Evolutionary conservation across 352 stramenopile genomes (phyloP).

Genomic region (Sclerospora graminicola): DNA sequence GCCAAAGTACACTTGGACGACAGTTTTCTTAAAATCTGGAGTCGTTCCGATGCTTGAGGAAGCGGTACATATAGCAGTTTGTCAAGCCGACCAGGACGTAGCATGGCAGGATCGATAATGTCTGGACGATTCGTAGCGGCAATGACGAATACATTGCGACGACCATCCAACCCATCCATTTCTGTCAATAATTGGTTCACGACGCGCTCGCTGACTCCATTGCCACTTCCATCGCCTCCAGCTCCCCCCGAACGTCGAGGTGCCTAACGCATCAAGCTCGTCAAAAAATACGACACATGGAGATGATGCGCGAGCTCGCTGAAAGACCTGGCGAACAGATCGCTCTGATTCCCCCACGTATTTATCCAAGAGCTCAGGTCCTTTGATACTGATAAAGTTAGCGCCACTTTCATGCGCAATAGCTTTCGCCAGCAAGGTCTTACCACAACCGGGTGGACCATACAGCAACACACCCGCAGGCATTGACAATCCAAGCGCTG

Average conservation of each 20-base stretch:
- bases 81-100: slow-evolving; percentile 96
- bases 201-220: slow-evolving; percentile 89
- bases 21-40: slow-evolving; percentile 89
- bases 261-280: slow-evolving; percentile 96
- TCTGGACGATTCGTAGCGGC: slow-evolving; percentile 93
- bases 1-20: slow-evolving; percentile 60
- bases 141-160: slow-evolving; percentile 95
- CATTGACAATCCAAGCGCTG: slow-evolving; percentile 91
- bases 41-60: slow-evolving; percentile 62
- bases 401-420: slow-evolving; percentile 96
- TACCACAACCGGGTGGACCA: slow-evolving; percentile 95
- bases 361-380: slow-evolving; percentile 98
- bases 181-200: slow-evolving; percentile 99
- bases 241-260: slow-evolving; percentile 81
- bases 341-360: slow-evolving; percentile 98
- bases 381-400: slow-evolving; percentile 99
- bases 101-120: slow-evolving; percentile 99
- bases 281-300: slow-evolving; percentile 99
- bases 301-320: slow-evolving; percentile 93
- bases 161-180: slow-evolving; percentile 96
- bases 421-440: slow-evolving; percentile 98
- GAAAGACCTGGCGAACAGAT: slow-evolving; percentile 94
- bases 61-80: slow-evolving; percentile 98
- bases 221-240: slow-evolving; percentile 48
- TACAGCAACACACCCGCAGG: slow-evolving; percentile 97